These are phyloP conservation scores for Suhomyces canberraensis DNA, from an alignment of 805 yeast genomes.

Conservation along the genomic window DNA sequence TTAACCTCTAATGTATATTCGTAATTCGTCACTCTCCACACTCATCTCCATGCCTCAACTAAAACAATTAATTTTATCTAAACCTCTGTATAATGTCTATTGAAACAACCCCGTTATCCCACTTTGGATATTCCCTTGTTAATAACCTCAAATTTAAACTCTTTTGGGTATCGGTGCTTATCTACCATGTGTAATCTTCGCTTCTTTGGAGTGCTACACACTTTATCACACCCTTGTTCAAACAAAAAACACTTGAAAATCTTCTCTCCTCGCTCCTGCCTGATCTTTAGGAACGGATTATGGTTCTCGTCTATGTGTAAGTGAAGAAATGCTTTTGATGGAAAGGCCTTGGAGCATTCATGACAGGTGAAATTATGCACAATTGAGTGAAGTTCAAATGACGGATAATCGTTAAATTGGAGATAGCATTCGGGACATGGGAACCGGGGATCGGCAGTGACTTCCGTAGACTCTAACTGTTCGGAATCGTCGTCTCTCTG, in stretches of 20 bases:
- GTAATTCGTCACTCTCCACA: no score
- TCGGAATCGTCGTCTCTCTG: constrained; percentile 1
- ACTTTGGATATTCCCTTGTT: constrained; percentile 25
- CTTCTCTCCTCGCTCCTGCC: constrained; percentile 37
- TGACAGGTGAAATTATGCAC: constrained; percentile 16
- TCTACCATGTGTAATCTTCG: constrained; percentile 49
- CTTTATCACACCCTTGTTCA: constrained; percentile 35
- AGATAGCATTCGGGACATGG: neutral
- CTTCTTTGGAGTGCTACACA: constrained; percentile 36
- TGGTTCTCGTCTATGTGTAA: constrained; percentile 54
- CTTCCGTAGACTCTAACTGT: neutral
- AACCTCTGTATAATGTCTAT: no score
- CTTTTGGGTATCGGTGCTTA: constrained; percentile 47
- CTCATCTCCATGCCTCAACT: no score
- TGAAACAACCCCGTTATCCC: no score
- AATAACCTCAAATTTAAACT: constrained; percentile 27
- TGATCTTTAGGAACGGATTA: constrained; percentile 42
- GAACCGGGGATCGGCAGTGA: neutral
- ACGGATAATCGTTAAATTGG: constrained; percentile 2
- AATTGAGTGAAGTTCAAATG: constrained; percentile 5
- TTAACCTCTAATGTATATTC: no score
- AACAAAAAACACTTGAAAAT: constrained; percentile 41
- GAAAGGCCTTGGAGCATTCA: constrained; percentile 40
- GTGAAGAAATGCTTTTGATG: constrained; percentile 38
- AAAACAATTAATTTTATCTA: no score